phyloP scores from a whole-genome alignment of 2,329 filamentous ascomycete genomes.

The Penicillium sp. region DNA sequence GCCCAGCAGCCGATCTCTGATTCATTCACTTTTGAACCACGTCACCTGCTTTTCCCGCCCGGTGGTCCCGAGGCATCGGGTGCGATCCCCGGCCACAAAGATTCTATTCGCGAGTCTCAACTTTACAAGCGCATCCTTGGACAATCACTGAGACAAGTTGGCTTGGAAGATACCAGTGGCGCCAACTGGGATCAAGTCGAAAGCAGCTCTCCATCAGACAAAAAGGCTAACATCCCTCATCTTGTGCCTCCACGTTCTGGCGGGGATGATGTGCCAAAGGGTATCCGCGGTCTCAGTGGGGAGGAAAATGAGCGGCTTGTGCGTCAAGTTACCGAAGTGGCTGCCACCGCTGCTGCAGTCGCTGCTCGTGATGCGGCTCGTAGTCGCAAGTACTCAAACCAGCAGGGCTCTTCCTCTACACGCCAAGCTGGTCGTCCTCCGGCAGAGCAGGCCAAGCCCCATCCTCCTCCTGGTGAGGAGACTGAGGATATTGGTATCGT shows the following conservation, averaged over 20 bases:
- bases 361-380: conserved; percentile 77
- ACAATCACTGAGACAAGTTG: conserved; percentile 85
- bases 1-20: conserved; percentile 34
- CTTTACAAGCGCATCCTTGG: conserved; percentile 93
- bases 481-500: conserved; percentile 54
- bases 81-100: conserved; percentile 57
- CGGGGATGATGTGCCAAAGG: conserved; percentile 45
- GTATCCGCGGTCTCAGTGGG: conserved; percentile 72
- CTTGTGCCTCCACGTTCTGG: conserved; percentile 74
- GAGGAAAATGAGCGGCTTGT: conserved; percentile 82
- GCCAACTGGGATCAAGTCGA: conserved; percentile 42
- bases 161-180: conserved; percentile 65
- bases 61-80: conserved; percentile 39
- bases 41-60: conserved; percentile 39
- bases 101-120: conserved; percentile 83
- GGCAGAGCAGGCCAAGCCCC: conserved; percentile 38
- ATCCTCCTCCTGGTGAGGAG: conserved; percentile 49
- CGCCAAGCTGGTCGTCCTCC: conserved; percentile 46
- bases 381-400: conserved; percentile 56
- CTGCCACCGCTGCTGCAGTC: conserved; percentile 85
- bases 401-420: conserved; percentile 36
- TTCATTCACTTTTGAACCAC: conserved; percentile 42
- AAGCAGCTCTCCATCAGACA: conserved; percentile 29
- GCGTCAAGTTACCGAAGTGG: conserved; percentile 90
- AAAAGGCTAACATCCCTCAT: conserved; percentile 61